Base-by-base conservation (phyloP, 345 rosid genomes). In the Linum tenue region DNA sequence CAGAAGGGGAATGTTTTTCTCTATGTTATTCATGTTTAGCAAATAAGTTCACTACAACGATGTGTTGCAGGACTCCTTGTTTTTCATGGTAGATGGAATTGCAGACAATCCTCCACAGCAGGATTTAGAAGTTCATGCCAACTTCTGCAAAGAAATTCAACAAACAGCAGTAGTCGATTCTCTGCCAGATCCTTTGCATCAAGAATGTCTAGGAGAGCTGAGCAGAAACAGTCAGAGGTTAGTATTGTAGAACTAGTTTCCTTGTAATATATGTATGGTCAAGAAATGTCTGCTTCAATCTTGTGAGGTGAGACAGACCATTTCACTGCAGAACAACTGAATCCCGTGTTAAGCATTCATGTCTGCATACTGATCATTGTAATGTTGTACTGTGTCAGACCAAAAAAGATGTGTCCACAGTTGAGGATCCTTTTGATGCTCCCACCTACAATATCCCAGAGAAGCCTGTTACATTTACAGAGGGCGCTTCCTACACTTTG, bases 381-480 rank as follows among this genome's bases (percentile, higher is more conserved):
- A 11, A 43, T 43, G 17, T 43, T 48, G 41, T n/a, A 3, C 63
- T 55, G 65, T 55, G 37, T 63, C 88, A 94, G 99, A 55, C 86
- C 59, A 88, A 73, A 70, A 90, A 90, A 68, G 96, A 90, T 4
- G 73, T 94, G 65, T 79, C 96, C n/a, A 94, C 88, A 37, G 82
- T 85, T 50, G 99, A 94, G 67, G 97, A 94, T 83, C 97, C 99
- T 68, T 94, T 94, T 78, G 92, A 94, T 80, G 78, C 96, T 75
- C 96, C 94, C 9, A 90, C 99, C 5, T 90, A 86, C 75, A 80
- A 90, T 71, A 94, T 94, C 72, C 99, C 99, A 5, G 92, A 88
- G 72, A 90, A 90, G 72, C 99, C 96, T 0, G 96, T 90, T 72
- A 84, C 97, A 8, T 90, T 94, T 78, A 78, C 88, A 0, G 97